Base-by-base conservation (phyloP, 2,329 filamentous ascomycete genomes). In the Fusarium nematophilum region DNA sequence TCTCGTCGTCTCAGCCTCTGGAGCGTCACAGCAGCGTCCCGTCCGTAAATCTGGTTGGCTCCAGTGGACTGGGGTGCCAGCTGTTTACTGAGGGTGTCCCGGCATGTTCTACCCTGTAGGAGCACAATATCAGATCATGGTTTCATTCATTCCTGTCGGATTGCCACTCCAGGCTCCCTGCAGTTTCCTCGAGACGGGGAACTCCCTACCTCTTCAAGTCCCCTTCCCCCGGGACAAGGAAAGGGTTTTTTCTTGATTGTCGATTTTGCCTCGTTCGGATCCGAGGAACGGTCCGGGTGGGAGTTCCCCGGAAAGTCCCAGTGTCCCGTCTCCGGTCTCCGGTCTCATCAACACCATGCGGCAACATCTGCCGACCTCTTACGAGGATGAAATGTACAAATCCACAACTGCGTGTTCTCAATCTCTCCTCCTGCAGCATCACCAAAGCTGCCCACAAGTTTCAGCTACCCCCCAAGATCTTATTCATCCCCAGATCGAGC, bases 261-360 rank as follows among this genome's bases (percentile, higher is more conserved):
- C 29, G 33, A 34, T 30, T 55, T 50, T n/a, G 31, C 34, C 38
- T 57, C 37, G n/a, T 23, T 64, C 55, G 33, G 55, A 58, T 59
- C 53, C 34, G 55, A 61, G 59, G 59, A 54, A 43, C 59, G 59
- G 60, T 25, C 59, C 59, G 10, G 34, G 5, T 25, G 34, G n/a
- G 13, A 21, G 7, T 6, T n/a, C 6, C 14, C 31, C 5, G 31
- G 31, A 34, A 17, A 33, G 13, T 33, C 30, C n/a, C 6, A n/a
- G n/a, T n/a, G n/a, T n/a, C n/a, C n/a, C n/a, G n/a, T n/a, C n/a
- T n/a, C 15, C 13, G 8, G 7, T 14, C 30, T n/a, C n/a, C 30
- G 5, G 13, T n/a, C 13, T 6, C 3, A 33, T n/a, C 34, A 49
- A 40, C 46, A 33, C 34, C 30, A 38, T 10, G 15, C 31, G 18